Evolutionary conservation across 108 stramenopile species (phyloP), one percentile per base, ranked within the genome.

Genomic region (Chaetoceros muelleri): DNA sequence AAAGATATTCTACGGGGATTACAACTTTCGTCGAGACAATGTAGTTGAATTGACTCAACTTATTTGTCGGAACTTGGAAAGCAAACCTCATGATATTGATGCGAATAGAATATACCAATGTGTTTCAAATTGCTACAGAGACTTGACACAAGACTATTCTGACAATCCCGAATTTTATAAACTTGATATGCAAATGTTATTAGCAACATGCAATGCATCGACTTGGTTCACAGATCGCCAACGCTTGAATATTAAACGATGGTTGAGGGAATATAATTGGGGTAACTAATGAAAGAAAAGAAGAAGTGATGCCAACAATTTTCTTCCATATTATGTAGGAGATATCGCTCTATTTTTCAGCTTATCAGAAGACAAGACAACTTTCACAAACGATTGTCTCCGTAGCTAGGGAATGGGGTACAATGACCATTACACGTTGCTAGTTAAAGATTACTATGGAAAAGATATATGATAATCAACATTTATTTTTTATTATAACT

Each of bases 181-280:
- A 10, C 47, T 50, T 27, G 51, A 67, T 48, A 52, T 67, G 47
- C 60, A 52, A 22, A 67, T 67, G 66, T 53, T 67, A 16, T 46
- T 67, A 16, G 53, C 49, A 1, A 60, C 52, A 2, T 67, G 66
- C 44, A 22, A 44, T 29, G 60, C 60, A 19, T 55, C 60, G 2
- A 53, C 34, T 3, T 67, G 66, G 66, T 67, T 61, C 28, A 51
- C 60, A 19, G 18, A 60, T 1, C 25, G 30, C 28, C 60, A 61
- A 30, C 2, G 27, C 3, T 3, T 13, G 3, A 21, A 53, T 18
- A 53, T 53, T 28, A 10, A 27, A 28, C 53, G 27, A 26, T 53
- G 53, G 53, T 26, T 40, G 13, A 40, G n/a, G n/a, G n/a, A n/a
- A n/a, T n/a, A n/a, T n/a, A n/a, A n/a, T n/a, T n/a, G n/a, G n/a